Evolutionary conservation across 352 stramenopile species (phyloP).

Genomic region (Globisporangium sylvaticum): DNA sequence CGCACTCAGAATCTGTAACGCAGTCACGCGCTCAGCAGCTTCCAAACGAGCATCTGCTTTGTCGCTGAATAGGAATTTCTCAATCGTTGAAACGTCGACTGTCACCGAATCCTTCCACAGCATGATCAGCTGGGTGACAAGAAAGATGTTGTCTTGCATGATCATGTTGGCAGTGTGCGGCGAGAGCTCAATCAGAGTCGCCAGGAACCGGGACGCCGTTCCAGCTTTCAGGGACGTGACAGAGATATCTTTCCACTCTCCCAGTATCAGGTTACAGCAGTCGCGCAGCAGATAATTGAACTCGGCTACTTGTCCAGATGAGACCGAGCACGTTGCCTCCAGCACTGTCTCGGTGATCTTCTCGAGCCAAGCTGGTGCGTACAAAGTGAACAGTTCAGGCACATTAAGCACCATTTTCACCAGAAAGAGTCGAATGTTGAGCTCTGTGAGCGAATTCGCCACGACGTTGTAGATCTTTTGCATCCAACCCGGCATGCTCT

Average conservation of each 20-base stretch:
- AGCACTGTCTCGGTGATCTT: slow-evolving; percentile 54
- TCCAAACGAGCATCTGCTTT: slow-evolving; percentile 32
- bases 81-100: slow-evolving; percentile 38
- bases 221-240: slow-evolving; percentile 14
- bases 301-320: slow-evolving; percentile 23
- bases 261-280: slow-evolving; percentile 55
- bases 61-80: slow-evolving; percentile 32
- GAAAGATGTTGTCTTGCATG: slow-evolving; percentile 61
- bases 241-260: slow-evolving; percentile 42
- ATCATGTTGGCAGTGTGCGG: slow-evolving; percentile 48
- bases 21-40: slow-evolving; percentile 39
- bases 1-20: slow-evolving; percentile 60
- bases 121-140: slow-evolving; percentile 50
- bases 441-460: slow-evolving; percentile 25
- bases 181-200: slow-evolving; percentile 52
- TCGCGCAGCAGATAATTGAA: slow-evolving; percentile 81
- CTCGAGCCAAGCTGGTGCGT: slow-evolving; percentile 44
- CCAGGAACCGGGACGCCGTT: slow-evolving; percentile 44
- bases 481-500: slow-evolving; percentile 78
- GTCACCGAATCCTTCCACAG: slow-evolving; percentile 47
- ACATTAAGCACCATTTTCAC: slow-evolving; percentile 70
- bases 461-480: slow-evolving; percentile 62
- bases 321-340: slow-evolving; percentile 32
- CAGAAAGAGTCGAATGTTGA: slow-evolving; percentile 72
- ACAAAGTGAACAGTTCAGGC: slow-evolving; percentile 49